These are phyloP conservation scores for Carex littledalei DNA, from an alignment of 176 grass and related monocot species.

Conservation along the genomic window DNA sequence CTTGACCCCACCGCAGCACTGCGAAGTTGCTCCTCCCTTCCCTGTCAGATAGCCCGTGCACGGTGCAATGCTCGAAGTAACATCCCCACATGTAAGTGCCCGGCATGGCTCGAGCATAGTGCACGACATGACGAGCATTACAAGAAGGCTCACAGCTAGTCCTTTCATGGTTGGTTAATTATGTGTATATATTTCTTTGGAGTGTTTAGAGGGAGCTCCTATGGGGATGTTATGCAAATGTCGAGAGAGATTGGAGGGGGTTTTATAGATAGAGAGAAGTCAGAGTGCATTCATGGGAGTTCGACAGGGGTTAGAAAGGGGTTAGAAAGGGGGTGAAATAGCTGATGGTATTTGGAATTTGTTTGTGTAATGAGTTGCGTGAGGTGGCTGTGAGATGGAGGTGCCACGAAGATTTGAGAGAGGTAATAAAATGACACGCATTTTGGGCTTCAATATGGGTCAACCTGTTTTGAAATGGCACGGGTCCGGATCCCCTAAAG, in stretches of 20 bases:
- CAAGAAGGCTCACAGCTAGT: background rate
- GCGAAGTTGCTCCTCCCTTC: background rate
- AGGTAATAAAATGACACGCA: background rate
- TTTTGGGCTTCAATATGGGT: background rate
- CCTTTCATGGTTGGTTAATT: background rate
- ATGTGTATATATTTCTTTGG: background rate
- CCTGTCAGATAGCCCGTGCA: background rate
- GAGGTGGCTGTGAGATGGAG: conserved; percentile 7
- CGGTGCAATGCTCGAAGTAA: background rate
- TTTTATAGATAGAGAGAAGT: background rate
- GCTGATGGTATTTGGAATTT: background rate
- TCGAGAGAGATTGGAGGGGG: background rate
- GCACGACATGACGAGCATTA: background rate
- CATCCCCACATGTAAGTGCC: background rate
- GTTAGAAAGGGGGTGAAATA: background rate
- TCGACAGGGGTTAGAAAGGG: conserved; percentile 1
- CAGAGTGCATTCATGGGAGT: background rate
- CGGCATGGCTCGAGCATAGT: background rate
- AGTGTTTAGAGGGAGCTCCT: background rate
- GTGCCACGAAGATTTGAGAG: background rate
- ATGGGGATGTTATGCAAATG: background rate
- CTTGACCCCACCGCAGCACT: background rate
- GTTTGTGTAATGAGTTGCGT: background rate
- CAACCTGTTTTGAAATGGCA: background rate
- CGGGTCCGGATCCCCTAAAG: background rate